Evolutionary conservation across 768 basidiomycete genomes (phyloP).

Genomic region (Auriscalpium orientale): DNA sequence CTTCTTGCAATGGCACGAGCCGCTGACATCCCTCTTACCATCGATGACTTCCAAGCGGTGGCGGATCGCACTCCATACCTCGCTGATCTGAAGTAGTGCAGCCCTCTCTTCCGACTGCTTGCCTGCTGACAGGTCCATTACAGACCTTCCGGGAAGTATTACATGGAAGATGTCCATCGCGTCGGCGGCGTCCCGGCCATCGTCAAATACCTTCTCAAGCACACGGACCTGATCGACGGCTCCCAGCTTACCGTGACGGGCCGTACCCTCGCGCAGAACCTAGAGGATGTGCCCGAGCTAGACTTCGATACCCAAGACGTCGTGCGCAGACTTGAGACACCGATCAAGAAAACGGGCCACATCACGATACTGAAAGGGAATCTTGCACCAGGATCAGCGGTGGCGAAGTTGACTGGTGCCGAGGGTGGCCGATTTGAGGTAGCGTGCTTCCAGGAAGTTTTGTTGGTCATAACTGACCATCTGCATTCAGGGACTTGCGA

Average conservation of each 20-base stretch:
- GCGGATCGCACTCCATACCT: constrained; percentile 77
- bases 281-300: constrained; percentile 66
- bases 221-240: constrained; percentile 75
- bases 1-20: constrained; percentile 80
- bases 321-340: constrained; percentile 60
- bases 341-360: constrained; percentile 85
- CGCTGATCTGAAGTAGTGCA: constrained; percentile 66
- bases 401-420: constrained; percentile 91
- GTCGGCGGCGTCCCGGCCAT: constrained; percentile 82
- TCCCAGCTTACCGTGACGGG: constrained; percentile 86
- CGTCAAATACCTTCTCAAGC: constrained; percentile 73
- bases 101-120: not conserved
- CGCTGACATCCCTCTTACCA: constrained; percentile 61
- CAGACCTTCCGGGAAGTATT: constrained; percentile 79
- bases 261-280: constrained; percentile 82
- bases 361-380: constrained; percentile 85
- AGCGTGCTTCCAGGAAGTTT: constrained; percentile 7
- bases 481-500: constrained; percentile 54
- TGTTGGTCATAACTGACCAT: not conserved
- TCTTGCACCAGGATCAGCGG: constrained; percentile 77
- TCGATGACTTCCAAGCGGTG: constrained; percentile 83
- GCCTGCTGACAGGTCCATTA: constrained; percentile 5
- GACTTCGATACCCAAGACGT: constrained; percentile 73
- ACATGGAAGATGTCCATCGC: constrained; percentile 86
- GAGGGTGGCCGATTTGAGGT: constrained; percentile 83